Conservation (phyloP, 2,329 filamentous ascomycete genomes). For the Fusarium tanahbumbuense region DNA sequence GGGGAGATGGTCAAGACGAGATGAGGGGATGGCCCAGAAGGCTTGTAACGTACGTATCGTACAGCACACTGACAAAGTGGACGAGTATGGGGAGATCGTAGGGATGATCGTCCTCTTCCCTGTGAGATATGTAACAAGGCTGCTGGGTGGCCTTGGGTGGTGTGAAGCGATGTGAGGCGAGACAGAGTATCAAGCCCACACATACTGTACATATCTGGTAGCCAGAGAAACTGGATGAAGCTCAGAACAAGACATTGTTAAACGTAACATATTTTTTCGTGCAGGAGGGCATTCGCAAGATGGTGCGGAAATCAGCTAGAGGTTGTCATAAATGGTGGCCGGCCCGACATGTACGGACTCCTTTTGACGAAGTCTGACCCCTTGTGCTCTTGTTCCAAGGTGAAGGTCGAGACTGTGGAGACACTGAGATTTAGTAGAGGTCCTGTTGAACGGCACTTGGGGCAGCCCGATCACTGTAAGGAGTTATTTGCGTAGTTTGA, state of each 20-base stretch:
- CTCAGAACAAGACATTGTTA: slow-evolving; percentile 18
- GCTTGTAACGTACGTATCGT: slow-evolving; percentile 7
- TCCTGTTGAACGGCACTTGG: slow-evolving; percentile 35
- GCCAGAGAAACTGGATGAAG: slow-evolving; percentile 8
- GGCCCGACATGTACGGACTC: slow-evolving; percentile 25
- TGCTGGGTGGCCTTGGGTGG: slow-evolving; percentile 21
- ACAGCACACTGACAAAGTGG: slow-evolving; percentile 18
- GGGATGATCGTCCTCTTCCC: slow-evolving; percentile 43
- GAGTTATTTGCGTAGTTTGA: neutral
- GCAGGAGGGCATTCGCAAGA: slow-evolving; percentile 8
- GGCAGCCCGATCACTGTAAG: neutral
- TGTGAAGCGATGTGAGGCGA: slow-evolving; percentile 35
- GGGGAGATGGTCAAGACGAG: slow-evolving; percentile 35
- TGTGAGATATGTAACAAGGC: slow-evolving; percentile 37
- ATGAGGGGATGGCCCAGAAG: slow-evolving; percentile 31
- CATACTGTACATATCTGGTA: slow-evolving; percentile 1
- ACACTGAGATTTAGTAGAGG: slow-evolving; percentile 22
- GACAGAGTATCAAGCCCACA: slow-evolving; percentile 23
- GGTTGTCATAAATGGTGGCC: slow-evolving; percentile 7
- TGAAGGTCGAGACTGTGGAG: slow-evolving; percentile 31
- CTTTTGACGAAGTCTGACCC: slow-evolving; percentile 15
- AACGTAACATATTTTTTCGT: slow-evolving; percentile 8
- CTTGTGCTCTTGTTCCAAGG: slow-evolving; percentile 31
- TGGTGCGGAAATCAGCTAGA: slow-evolving; percentile 6
- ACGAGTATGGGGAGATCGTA: slow-evolving; percentile 41